Evolutionary conservation across 2,329 filamentous ascomycete genomes (phyloP).

Genomic region (Neobulgaria alba): DNA sequence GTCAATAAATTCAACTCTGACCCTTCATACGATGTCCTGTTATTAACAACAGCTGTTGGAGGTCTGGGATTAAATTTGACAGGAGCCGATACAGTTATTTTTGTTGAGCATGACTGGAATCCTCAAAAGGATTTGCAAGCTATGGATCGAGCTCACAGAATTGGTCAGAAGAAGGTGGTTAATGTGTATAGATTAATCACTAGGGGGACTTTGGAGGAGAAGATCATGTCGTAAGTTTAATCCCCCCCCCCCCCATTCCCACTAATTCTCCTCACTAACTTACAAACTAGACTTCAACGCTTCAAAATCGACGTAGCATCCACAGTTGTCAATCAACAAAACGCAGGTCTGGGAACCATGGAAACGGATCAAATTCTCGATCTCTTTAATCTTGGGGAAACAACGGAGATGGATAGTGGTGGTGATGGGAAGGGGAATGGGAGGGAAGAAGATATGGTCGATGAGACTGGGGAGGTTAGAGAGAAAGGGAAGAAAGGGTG

Average conservation of each 20-base stretch:
- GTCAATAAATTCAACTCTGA: conserved; percentile 99
- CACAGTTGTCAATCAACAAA: conserved; percentile 98
- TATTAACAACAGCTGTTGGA: conserved; percentile 91
- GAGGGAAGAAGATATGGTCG: conserved; percentile 79
- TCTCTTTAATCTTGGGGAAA: conserved; percentile 83
- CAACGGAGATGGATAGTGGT: conserved; percentile 54
- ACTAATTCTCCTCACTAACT: conserved; percentile 7
- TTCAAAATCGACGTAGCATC: conserved; percentile 99
- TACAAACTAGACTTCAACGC: conserved; percentile 65
- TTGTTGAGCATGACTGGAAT: conserved; percentile 99
- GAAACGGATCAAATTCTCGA: conserved; percentile 98
- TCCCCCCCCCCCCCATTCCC: neutral
- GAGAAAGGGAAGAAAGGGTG: conserved; percentile 96
- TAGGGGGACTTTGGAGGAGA: conserved; percentile 91
- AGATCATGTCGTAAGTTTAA: conserved; percentile 71
- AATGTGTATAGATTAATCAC: conserved; percentile 98
- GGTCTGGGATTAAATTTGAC: conserved; percentile 92
- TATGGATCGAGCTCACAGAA: conserved; percentile 97
- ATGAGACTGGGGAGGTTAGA: conserved; percentile 83
- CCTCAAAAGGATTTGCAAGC: conserved; percentile 97
- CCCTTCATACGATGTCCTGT: conserved; percentile 87
- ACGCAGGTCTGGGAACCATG: conserved; percentile 85
- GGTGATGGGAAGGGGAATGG: conserved; percentile 48
- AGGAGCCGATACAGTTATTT: conserved; percentile 96
- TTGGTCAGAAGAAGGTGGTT: conserved; percentile 99